Evolutionary conservation across 257 asterid species (phyloP), one percentile per base, ranked within the genome.

Genomic region (Nicotiana knightiana): DNA sequence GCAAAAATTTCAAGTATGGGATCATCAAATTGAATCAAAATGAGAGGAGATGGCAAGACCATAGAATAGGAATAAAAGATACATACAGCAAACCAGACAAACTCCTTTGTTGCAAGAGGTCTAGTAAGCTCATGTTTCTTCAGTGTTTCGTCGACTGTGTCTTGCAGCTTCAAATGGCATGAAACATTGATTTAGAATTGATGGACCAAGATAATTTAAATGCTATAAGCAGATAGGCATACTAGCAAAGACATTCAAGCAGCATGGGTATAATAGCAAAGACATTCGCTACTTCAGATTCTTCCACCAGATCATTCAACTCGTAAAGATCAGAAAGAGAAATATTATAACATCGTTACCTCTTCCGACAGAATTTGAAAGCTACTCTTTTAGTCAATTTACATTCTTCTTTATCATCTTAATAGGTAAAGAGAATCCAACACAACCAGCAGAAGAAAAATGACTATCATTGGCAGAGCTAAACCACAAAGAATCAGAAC

Each of bases 41-140:
- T 1, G 33, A 64, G 10, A 2, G 53, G 54, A 62, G n/a, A 73
- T 32, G 43, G 33, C 54, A 55, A 81, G 84, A 37, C 62, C 61
- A 79, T 39, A 80, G 81, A 48, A 73, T 63, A 57, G 32, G 64
- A 65, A n/a, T 16, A 70, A 78, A 37, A 82, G 67, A 86, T 76
- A 85, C 94, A 82, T 90, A 94, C 98, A 71, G 92, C 86, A 83
- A 93, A 94, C 98, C 97, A 94, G 87, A 91, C 87, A 62, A 94
- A 87, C 89, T 94, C 98, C 77, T 89, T 93, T 2, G 97, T 93
- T 9, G 97, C 97, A 83, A 94, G 92, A 71, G 92, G 83, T 77
- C 87, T 87, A 68, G 97, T 91, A 55, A 93, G 91, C 85, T 94
- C 97, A 54, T 94, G 93, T 81, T 87, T 91, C 91, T 90, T 88